phyloP scores from a whole-genome alignment of 1,284 basidiomycete genomes.

The Irpex sp. region DNA sequence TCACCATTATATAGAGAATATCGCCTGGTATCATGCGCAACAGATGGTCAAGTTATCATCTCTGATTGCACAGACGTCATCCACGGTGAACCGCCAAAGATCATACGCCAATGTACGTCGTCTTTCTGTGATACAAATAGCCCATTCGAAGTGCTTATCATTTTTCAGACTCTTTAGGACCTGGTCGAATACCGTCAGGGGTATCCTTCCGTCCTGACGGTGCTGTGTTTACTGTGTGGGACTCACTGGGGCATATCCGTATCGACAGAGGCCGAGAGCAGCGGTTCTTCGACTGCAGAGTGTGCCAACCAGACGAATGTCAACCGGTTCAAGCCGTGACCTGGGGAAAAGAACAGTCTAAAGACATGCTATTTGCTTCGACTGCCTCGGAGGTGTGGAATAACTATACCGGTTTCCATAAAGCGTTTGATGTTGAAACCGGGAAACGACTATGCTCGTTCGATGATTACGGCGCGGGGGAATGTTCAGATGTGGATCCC shows the following conservation, averaged over 20 bases:
- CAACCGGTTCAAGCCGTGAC: constrained; percentile 5
- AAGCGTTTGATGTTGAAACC: constrained; percentile 41
- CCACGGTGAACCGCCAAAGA: background rate
- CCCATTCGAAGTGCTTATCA: too few species aligned
- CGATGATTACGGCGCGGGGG: constrained; percentile 47
- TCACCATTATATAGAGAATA: constrained; percentile 11
- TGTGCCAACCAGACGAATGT: background rate
- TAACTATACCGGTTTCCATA: constrained; percentile 41
- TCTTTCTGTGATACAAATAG: too few species aligned
- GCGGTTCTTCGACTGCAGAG: background rate
- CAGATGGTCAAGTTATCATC: constrained; percentile 17
- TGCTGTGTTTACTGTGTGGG: constrained; percentile 17
- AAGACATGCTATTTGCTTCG: constrained; percentile 38
- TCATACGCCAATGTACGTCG: constrained; percentile 5
- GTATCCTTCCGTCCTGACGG: constrained; percentile 19
- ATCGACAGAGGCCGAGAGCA: background rate
- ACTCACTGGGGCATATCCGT: constrained; percentile 18
- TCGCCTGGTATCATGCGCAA: constrained; percentile 20
- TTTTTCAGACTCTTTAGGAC: background rate
- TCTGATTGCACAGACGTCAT: constrained; percentile 18
- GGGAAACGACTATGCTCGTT: constrained; percentile 31
- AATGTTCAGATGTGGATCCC: constrained; percentile 43
- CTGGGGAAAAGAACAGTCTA: constrained; percentile 48
- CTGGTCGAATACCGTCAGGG: constrained; percentile 11
- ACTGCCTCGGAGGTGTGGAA: constrained; percentile 45